Evolutionary conservation across 1,139 yeast genomes (phyloP).

Genomic region (Taphrina wiesneri): DNA sequence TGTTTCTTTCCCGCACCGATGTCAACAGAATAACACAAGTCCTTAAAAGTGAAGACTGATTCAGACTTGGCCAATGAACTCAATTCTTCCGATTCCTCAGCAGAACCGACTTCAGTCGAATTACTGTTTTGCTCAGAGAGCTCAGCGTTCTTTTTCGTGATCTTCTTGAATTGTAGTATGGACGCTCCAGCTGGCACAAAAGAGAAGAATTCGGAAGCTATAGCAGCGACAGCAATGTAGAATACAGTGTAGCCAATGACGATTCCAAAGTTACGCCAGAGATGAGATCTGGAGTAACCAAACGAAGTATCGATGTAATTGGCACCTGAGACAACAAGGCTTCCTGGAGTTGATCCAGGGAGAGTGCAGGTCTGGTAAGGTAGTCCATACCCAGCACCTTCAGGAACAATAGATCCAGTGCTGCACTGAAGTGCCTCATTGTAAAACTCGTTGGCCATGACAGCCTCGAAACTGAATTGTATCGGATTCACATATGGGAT

Average conservation of each 20-base stretch:
- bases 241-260: constrained; percentile 55
- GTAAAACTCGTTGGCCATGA: constrained; percentile 63
- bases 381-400: constrained; percentile 53
- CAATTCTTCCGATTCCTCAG: constrained; percentile 23
- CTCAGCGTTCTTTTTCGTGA: constrained; percentile 17
- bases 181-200: constrained; percentile 29
- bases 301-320: constrained; percentile 54
- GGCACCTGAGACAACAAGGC: constrained; percentile 57
- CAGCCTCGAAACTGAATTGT: constrained; percentile 59
- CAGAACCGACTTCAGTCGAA: constrained; percentile 17
- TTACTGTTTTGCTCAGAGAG: background rate
- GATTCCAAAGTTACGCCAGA: constrained; percentile 85
- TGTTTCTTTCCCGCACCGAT: constrained; percentile 48
- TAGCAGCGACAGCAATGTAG: constrained; percentile 55
- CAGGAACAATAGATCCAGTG: constrained; percentile 51
- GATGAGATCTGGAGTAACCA: constrained; percentile 57
- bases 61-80: constrained; percentile 34
- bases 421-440: constrained; percentile 51
- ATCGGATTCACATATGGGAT: constrained; percentile 71
- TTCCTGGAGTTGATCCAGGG: constrained; percentile 65
- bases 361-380: constrained; percentile 58
- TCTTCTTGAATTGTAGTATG: constrained; percentile 33
- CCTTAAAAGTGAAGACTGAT: constrained; percentile 49
- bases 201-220: constrained; percentile 53
- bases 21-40: constrained; percentile 50